Base-by-base conservation (phyloP, 1,284 basidiomycete genomes). In the Puccinia horiana region DNA sequence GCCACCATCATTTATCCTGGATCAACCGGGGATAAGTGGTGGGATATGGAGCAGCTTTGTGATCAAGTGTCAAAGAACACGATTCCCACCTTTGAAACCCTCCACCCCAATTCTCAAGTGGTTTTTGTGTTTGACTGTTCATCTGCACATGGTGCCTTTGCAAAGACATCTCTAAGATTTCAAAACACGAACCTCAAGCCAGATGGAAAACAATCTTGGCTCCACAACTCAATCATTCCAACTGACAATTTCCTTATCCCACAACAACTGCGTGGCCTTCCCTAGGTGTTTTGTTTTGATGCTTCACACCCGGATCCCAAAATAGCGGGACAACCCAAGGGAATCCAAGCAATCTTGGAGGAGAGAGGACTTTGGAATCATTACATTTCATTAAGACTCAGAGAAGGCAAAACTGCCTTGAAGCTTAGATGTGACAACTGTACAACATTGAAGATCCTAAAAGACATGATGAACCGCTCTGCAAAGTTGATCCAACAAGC, bases 1-100 rank as follows among this genome's bases (percentile, higher is more conserved):
- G 58, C 58, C 26, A 63, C 58, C 5, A 32, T 63, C 16, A 63
- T 32, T n/a, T 63, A 63, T 63, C 58, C 58, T 32, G 58, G 58
- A 29, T 63, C 58, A 63, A 63, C 5, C 35, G 35, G 58, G 5
- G 58, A 63, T 63, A 63, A 63, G 29, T 63, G 58, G 58, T 63
- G 58, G 58, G 58, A 63, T 11, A 63, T 63, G 58, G 58, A 63
- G 20, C 58, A 63, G 20, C 58, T 63, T 63, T 63, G 58, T 5
- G 16, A 63, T 32, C 58, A 63, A 63, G 58, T 63, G 4, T 63
- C 58, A 5, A 5, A 26, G 5, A 63, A 63, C 4, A n/a, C 58
- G 5, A 63, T 63, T n/a, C 58, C 58, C 16, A 63, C 29, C 23
- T 58, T 63, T 63, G 29, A 63, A 37, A 32, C 20, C n/a, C 58